Percentiles rank a stretch among this genome's conserved stretches.
These are phyloP conservation scores for Xylogone sp. DNA, from an alignment of 2,329 filamentous ascomycete genomes.

Conservation along the genomic window DNA sequence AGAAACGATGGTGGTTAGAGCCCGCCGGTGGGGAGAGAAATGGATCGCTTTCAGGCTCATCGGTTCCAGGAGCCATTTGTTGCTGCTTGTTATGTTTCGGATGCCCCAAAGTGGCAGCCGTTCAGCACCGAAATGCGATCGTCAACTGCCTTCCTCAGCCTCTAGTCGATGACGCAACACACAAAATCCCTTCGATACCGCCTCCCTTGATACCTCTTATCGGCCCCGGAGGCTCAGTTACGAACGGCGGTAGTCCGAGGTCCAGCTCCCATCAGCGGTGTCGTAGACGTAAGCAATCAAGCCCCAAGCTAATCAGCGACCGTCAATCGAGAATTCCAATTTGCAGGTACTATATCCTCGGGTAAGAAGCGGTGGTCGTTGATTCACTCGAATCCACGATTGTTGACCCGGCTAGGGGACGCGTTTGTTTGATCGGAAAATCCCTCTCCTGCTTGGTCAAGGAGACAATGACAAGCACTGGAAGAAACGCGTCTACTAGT, in stretches of 20 bases:
- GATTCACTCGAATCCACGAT: background rate
- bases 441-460: background rate
- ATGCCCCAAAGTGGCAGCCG: background rate
- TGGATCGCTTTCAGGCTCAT: constrained; percentile 44
- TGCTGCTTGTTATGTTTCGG: no score
- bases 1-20: constrained; percentile 73
- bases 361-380: background rate
- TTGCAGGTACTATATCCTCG: background rate
- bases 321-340: background rate
- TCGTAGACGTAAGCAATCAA: background rate
- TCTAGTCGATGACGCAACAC: background rate
- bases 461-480: background rate
- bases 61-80: background rate
- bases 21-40: constrained; percentile 48
- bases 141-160: background rate
- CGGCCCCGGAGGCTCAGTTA: background rate
- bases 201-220: background rate
- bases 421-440: background rate
- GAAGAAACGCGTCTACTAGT: background rate
- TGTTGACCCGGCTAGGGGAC: background rate
- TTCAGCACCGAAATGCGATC: background rate
- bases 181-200: constrained; percentile 6
- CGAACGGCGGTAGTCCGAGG: background rate
- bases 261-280: background rate
- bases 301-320: background rate